Evolutionary conservation across 371 early-diverging fungal species (phyloP).

Genomic region (Rhizopus delemar): DNA sequence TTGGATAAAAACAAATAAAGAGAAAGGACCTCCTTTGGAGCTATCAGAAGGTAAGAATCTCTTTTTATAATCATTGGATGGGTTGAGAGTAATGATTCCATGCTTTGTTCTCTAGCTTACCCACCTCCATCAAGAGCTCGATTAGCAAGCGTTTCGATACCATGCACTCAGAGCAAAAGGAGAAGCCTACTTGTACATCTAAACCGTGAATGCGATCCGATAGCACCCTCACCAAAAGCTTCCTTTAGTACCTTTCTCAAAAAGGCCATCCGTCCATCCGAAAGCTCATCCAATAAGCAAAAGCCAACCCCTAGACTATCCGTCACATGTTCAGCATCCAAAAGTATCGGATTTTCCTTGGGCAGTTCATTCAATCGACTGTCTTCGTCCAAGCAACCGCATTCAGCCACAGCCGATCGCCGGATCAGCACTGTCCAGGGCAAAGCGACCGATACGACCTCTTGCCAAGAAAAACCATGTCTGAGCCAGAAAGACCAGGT

Average conservation of each 20-base stretch:
- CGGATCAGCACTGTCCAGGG: not conserved
- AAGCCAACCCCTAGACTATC: not conserved
- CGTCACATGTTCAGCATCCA: not conserved
- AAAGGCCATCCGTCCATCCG: not conserved
- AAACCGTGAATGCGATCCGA: not conserved
- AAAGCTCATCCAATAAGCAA: not conserved
- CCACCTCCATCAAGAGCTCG: not conserved
- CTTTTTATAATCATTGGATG: not conserved
- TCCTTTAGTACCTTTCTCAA: not conserved
- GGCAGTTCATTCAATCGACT: not conserved
- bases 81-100: not conserved
- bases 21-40: not conserved
- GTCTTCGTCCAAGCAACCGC: not conserved
- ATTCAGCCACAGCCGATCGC: no score
- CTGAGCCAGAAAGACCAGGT: not conserved
- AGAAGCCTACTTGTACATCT: not conserved
- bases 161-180: not conserved
- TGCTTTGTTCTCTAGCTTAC: not conserved
- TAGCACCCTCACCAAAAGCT: not conserved
- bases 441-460: not conserved
- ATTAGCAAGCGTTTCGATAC: not conserved
- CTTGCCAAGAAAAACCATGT: not conserved
- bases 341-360: not conserved
- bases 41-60: not conserved
- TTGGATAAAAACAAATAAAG: not conserved